Evolutionary conservation across 1,284 basidiomycete genomes (phyloP), one percentile per base, ranked within the genome.

Genomic region (Anthracocystis walkeri): DNA sequence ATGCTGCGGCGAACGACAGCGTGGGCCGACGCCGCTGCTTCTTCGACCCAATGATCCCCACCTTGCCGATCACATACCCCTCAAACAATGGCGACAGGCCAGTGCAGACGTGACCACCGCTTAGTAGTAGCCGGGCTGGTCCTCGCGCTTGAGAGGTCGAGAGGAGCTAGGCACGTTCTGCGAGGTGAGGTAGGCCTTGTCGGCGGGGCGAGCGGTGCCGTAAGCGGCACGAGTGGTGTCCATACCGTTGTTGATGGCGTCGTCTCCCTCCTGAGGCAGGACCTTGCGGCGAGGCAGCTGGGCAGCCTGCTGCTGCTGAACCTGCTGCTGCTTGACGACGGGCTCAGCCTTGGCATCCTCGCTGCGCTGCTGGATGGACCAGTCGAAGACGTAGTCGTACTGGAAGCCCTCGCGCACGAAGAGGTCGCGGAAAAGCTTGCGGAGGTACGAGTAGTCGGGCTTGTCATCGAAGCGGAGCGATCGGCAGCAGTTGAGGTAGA

Each of bases 391-490:
- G 62, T 85, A 85, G 77, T 85, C 84, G 70, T 85, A 85, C 78
- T 85, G 84, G 83, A 84, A 85, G 48, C 84, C 84, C 73, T 85
- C 84, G 45, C 84, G 81, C 16, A 85, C 84, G 46, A 85, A 85
- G 46, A 85, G 77, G 69, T 89, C 84, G 53, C 84, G 82, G 83
- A 85, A 85, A 56, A 85, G 80, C 74, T 85, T 85, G 66, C 84
- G 82, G 21, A 85, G 77, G 80, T 85, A 85, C 44, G 79, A 82
- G 83, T 85, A 85, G 78, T 85, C 84, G 54, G 84, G 84, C 75
- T 84, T 84, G 80, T 85, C 84, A 59, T 85, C 84, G 69, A 85
- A 85, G 63, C 84, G 82, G 33, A 85, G 80, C n/a, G 84, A 85
- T 52, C 84, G 81, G 70, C 84, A 85, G 80, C 83, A 85, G 80